Conservation (phyloP, 352 stramenopile genomes). For the Aphanomyces astaci region DNA sequence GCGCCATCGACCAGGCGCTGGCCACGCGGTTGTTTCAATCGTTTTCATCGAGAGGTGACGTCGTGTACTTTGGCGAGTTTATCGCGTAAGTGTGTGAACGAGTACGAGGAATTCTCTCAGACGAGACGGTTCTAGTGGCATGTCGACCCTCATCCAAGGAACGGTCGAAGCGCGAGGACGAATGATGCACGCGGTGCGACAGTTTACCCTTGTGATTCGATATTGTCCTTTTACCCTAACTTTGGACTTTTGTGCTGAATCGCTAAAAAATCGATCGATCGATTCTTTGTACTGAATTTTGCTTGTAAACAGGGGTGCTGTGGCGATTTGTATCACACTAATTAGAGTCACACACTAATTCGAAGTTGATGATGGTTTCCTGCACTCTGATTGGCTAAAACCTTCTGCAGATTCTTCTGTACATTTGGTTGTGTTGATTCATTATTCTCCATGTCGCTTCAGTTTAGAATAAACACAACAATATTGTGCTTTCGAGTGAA, state of each 20-base stretch:
- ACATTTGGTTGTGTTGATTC: no score
- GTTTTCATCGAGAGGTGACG: background rate
- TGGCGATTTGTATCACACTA: no score
- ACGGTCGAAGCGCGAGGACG: background rate
- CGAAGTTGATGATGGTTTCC: background rate
- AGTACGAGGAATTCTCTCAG: background rate
- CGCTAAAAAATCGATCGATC: no score
- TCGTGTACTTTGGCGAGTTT: conserved; percentile 14
- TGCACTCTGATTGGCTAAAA: background rate
- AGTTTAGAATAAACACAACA: no score
- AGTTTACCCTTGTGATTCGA: no score
- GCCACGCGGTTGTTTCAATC: conserved; percentile 5
- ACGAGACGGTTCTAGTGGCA: background rate
- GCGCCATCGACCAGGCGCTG: conserved; percentile 2
- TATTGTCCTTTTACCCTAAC: no score
- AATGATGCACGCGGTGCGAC: conserved; percentile 14
- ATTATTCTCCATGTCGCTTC: no score
- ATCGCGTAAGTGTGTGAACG: background rate
- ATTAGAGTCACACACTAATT: no score
- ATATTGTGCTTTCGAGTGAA: no score
- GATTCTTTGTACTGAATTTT: no score
- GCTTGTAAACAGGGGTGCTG: no score
- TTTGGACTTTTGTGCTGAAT: no score
- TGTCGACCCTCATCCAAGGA: conserved; percentile 17
- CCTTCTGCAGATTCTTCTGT: background rate